Evolutionary conservation across 345 rosid genomes (phyloP), one percentile per base, ranked within the genome.

Genomic region (Euphorbia peplus): DNA sequence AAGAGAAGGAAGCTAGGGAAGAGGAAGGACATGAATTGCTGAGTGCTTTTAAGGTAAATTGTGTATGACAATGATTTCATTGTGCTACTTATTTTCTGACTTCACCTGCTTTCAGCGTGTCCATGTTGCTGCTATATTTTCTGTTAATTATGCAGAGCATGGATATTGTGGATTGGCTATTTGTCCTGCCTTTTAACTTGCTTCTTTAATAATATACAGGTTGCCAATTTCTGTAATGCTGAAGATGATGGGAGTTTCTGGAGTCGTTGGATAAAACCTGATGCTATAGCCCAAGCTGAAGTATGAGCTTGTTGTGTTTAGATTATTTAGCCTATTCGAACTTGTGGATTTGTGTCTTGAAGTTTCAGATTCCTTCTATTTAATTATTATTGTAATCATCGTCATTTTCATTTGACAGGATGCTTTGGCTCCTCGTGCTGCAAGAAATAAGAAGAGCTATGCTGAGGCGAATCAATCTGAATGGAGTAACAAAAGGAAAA

Each of bases 191-290:
- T 48, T 5, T 59, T 69, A 24, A 35, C 42, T 60, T 66, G 6
- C 70, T 67, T 72, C 62, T 74, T 66, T 47, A 69, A 46, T 65
- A 60, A 12, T 70, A 51, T 75, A 53, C 79, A 93, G 98, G 99
- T 95, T 65, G 98, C 98, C 60, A 95, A 88, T 79, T 88, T 95
- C 79, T 75, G 95, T 76, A 80, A 82, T 70, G 88, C 90, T 24
- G 98, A 95, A 82, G 95, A 95, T 81, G 98, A 92, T 81, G 92
- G 95, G 73, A 88, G 90, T 71, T 95, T 95, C 63, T 95, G 99
- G 99, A 95, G 99, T 83, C 98, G 99, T 25, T 95, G 98, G 99
- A 95, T 95, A 82, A 92, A 92, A 82, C 99, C 99, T 52, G 99
- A 92, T 8, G 90, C 97, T 29, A 72, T 95, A 21, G 81, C 86